These are phyloP conservation scores for Boechera stricta DNA, from an alignment of 345 rosid species.

Conservation along the genomic window DNA sequence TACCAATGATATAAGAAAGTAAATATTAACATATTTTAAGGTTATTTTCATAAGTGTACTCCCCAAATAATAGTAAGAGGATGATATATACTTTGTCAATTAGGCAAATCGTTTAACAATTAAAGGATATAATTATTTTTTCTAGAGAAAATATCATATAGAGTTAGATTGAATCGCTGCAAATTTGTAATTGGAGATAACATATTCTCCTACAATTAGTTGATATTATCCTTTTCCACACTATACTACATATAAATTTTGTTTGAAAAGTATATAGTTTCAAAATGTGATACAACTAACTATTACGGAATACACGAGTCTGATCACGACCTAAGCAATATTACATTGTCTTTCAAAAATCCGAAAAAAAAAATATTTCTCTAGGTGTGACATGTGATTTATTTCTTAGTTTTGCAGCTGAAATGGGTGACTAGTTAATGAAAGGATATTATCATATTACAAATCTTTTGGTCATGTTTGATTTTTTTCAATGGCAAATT, in stretches of 20 bases:
- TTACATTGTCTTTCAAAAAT: not conserved
- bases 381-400: not conserved
- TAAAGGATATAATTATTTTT: not conserved
- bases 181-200: not conserved
- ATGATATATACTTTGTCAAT: not conserved
- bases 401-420: constrained; percentile 23
- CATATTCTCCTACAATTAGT: not conserved
- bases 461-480: constrained; percentile 2
- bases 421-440: not conserved
- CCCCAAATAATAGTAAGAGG: too few species aligned
- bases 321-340: constrained; percentile 10
- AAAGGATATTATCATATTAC: not conserved
- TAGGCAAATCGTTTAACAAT: not conserved
- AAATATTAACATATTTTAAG: too few species aligned
- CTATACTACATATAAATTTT: not conserved
- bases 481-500: not conserved
- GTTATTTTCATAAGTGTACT: too few species aligned
- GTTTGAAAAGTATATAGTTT: not conserved
- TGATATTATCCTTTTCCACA: not conserved
- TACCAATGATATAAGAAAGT: too few species aligned
- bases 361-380: not conserved
- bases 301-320: not conserved
- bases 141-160: not conserved
- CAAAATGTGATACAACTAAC: not conserved
- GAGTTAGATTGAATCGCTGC: not conserved